phyloP scores from a whole-genome alignment of 192 early-diverging fungal species.

The Phycomyces nitens region DNA sequence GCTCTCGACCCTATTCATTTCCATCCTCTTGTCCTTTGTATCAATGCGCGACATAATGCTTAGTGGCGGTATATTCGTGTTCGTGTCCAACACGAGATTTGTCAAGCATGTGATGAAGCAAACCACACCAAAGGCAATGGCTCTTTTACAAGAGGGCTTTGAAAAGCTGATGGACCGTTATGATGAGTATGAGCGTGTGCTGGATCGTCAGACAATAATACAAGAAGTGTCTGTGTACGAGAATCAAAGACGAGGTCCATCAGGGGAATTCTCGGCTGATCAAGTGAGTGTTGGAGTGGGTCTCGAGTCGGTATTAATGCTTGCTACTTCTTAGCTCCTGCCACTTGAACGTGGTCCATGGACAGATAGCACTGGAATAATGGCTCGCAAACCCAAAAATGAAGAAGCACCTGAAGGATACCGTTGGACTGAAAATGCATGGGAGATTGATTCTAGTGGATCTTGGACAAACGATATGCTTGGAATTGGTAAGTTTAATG shows the following conservation, averaged over 20 bases:
- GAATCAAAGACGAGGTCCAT: constrained; percentile 30
- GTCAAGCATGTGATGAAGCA: constrained; percentile 32
- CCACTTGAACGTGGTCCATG: constrained; percentile 30
- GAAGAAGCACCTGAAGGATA: constrained; percentile 33
- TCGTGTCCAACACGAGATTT: constrained; percentile 61
- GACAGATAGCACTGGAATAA: constrained; percentile 30
- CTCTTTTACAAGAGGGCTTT: not conserved
- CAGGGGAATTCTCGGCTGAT: constrained; percentile 24
- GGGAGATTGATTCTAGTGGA: constrained; percentile 31
- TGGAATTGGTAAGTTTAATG: constrained; percentile 24
- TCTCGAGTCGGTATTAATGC: not conserved
- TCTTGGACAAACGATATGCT: constrained; percentile 36
- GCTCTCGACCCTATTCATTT: constrained; percentile 31
- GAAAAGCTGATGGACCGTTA: constrained; percentile 5
- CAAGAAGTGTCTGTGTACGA: constrained; percentile 29
- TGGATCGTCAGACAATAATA: constrained; percentile 6
- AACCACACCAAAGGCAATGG: constrained; percentile 4
- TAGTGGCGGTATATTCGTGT: constrained; percentile 51
- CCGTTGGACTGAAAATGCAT: constrained; percentile 31
- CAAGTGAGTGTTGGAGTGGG: constrained; percentile 11
- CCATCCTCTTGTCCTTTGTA: constrained; percentile 41
- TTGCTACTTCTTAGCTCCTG: constrained; percentile 13
- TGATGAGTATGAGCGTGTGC: constrained; percentile 4
- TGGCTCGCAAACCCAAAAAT: constrained; percentile 12
- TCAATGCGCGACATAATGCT: constrained; percentile 48